A percentile compares a stretch with the other conserved stretches of the same genome.
phyloP scores from a whole-genome alignment of 2,329 filamentous ascomycete genomes.

The Cordyceps farinosa region DNA sequence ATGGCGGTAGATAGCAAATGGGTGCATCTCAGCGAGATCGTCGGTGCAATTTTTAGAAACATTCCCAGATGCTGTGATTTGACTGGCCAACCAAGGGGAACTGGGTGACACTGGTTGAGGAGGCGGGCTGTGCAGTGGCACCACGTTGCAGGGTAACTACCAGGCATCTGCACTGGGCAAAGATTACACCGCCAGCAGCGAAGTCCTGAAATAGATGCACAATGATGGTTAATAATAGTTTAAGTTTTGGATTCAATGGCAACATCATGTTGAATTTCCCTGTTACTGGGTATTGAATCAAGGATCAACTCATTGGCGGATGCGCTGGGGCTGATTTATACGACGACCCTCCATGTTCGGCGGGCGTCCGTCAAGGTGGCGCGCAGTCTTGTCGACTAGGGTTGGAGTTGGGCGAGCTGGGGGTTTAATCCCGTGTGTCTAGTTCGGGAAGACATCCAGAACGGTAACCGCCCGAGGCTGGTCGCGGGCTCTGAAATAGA shows the following conservation, averaged over 20 bases:
- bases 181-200: background rate
- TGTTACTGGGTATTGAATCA: background rate
- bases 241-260: background rate
- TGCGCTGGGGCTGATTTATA: background rate
- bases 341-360: background rate
- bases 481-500: background rate
- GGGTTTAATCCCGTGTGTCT: background rate
- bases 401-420: background rate
- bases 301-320: background rate
- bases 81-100: background rate
- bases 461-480: background rate
- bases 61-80: background rate
- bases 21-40: background rate
- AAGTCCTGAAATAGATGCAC: background rate
- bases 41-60: conserved; percentile 7
- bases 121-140: background rate
- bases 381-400: background rate
- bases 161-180: background rate
- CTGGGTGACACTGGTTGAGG: background rate
- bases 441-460: background rate
- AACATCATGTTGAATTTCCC: background rate
- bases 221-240: background rate
- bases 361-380: background rate
- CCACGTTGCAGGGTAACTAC: background rate
- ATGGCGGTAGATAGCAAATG: background rate